Evolutionary conservation across 2,329 filamentous ascomycete species (phyloP).

Genomic region (Plenodomus tracheiphilus): DNA sequence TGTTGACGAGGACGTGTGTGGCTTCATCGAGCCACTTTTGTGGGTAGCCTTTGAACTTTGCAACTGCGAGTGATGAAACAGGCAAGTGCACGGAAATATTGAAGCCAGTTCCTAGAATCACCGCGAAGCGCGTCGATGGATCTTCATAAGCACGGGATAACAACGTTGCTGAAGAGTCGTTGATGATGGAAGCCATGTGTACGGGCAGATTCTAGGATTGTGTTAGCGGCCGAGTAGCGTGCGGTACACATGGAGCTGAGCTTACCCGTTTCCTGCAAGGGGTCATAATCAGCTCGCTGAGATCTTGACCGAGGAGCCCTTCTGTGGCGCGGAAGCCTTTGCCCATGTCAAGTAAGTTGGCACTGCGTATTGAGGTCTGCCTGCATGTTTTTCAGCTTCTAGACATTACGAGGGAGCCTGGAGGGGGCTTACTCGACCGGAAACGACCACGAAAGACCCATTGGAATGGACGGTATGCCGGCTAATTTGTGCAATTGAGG

Average conservation of each 20-base stretch:
- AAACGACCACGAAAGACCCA: slow-evolving; percentile 69
- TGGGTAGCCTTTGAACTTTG: slow-evolving; percentile 61
- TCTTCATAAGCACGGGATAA: slow-evolving; percentile 66
- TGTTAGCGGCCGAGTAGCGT: slow-evolving; percentile 17
- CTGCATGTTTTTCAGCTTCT: slow-evolving; percentile 28
- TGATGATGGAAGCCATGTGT: slow-evolving; percentile 64
- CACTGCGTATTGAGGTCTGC: slow-evolving; percentile 63
- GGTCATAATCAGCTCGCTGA: slow-evolving; percentile 61
- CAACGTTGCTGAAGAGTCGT: slow-evolving; percentile 65
- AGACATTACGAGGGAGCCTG: not conserved
- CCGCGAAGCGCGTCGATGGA: slow-evolving; percentile 62
- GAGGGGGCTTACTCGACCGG: slow-evolving; percentile 57
- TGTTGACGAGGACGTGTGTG: slow-evolving; percentile 66
- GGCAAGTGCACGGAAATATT: slow-evolving; percentile 67
- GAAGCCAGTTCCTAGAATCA: slow-evolving; percentile 67
- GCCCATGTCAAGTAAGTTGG: slow-evolving; percentile 64
- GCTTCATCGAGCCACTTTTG: slow-evolving; percentile 60
- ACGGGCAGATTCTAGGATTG: slow-evolving; percentile 56
- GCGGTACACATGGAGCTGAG: slow-evolving; percentile 1
- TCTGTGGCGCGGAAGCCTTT: slow-evolving; percentile 66
- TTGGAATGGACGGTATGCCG: slow-evolving; percentile 50
- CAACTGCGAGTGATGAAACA: slow-evolving; percentile 54
- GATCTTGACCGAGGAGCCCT: slow-evolving; percentile 61
- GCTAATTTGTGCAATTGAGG: slow-evolving; percentile 44
- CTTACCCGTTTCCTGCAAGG: slow-evolving; percentile 57